These are phyloP conservation scores for Nakazawaea ambrosiae DNA, from an alignment of 805 yeast species.

Conservation along the genomic window DNA sequence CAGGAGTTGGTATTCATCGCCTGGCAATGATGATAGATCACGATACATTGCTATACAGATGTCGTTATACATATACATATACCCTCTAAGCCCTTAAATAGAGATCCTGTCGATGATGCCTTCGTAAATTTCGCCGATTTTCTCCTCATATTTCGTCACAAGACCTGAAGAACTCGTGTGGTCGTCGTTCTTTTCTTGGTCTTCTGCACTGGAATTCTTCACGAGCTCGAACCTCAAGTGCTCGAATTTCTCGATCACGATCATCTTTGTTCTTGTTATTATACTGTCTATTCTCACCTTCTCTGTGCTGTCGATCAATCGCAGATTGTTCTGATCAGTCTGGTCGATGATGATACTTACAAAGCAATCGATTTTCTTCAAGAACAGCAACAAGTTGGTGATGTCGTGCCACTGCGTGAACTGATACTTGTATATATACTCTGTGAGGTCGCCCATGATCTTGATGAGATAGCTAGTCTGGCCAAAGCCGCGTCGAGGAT, in stretches of 20 bases:
- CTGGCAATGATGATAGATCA: no score
- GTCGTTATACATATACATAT: no score
- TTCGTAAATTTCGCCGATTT: conserved; percentile 28
- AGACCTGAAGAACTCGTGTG: no score
- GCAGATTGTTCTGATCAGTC: background rate
- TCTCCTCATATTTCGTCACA: conserved; percentile 17
- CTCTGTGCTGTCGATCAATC: conserved; percentile 23
- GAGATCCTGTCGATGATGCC: conserved; percentile 28
- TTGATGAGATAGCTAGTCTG: conserved; percentile 57
- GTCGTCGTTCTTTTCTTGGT: background rate
- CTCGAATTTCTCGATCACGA: conserved; percentile 23
- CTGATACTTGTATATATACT: conserved; percentile 40
- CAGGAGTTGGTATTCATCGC: no score
- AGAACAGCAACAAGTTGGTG: conserved; percentile 15
- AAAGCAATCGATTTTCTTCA: conserved; percentile 24
- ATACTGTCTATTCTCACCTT: conserved; percentile 26
- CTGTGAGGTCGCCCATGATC: conserved; percentile 62
- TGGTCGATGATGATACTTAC: conserved; percentile 23
- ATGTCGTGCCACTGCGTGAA: conserved; percentile 18
- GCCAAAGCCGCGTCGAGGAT: conserved; percentile 33
- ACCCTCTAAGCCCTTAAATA: no score
- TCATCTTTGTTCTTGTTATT: conserved; percentile 22
- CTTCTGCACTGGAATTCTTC: background rate
- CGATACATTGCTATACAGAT: no score
- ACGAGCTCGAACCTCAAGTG: conserved; percentile 13